phyloP scores from a whole-genome alignment of 169 alveolate species.

The Plasmodium relictum region DNA sequence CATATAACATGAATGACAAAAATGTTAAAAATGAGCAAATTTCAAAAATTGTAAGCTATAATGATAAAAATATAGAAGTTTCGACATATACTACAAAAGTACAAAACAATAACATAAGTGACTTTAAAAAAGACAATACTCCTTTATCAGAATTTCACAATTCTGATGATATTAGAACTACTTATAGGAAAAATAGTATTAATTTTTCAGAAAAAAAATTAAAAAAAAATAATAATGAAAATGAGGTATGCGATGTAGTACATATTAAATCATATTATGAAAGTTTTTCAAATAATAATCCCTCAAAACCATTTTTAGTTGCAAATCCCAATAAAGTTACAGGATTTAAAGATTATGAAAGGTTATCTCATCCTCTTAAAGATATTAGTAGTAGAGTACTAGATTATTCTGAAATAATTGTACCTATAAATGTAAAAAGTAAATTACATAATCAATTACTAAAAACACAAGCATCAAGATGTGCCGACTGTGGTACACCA shows the following conservation, averaged over 20 bases:
- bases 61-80: neutral
- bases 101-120: neutral
- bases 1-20: neutral
- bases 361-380: constrained; percentile 75
- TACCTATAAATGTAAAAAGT: constrained; percentile 73
- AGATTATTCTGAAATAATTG: constrained; percentile 77
- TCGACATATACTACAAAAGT: neutral
- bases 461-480: constrained; percentile 84
- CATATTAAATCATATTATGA: neutral
- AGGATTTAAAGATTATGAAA: constrained; percentile 76
- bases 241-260: constrained; percentile 6
- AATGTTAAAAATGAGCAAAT: neutral
- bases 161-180: neutral
- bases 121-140: neutral
- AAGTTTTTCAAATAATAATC: neutral
- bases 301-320: constrained; percentile 69
- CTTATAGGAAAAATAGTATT: neutral
- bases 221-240: constrained; percentile 12
- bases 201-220: neutral
- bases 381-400: constrained; percentile 74
- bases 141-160: neutral
- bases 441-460: constrained; percentile 71
- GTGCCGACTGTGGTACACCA: constrained; percentile 88
- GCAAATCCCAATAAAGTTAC: constrained; percentile 77
- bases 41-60: neutral